These are phyloP conservation scores for Guadua angustifolia DNA, from an alignment of 176 grass and related monocot genomes.

Conservation along the genomic window DNA sequence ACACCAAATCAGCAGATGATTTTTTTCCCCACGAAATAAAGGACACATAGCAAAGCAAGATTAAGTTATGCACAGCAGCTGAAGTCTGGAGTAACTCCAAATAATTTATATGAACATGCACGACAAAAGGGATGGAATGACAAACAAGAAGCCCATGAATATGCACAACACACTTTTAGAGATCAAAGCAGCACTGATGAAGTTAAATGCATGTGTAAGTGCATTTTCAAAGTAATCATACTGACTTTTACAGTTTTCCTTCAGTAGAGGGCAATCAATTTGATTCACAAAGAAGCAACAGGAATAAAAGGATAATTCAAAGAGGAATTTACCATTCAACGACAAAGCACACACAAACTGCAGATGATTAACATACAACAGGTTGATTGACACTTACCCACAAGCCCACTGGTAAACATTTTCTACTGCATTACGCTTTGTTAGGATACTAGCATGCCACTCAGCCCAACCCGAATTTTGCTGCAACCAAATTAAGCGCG, in stretches of 20 bases:
- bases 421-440: conserved; percentile 77
- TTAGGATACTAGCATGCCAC: conserved; percentile 71
- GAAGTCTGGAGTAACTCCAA: conserved; percentile 13
- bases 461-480: conserved; percentile 81
- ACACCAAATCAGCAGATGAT: conserved; percentile 27
- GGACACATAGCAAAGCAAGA: conserved; percentile 22
- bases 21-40: conserved; percentile 3
- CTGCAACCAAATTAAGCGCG: conserved; percentile 49
- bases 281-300: neutral
- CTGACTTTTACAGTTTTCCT: conserved; percentile 7
- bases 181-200: conserved; percentile 24
- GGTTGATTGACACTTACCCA: conserved; percentile 62
- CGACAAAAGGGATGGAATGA: conserved; percentile 2
- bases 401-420: conserved; percentile 97
- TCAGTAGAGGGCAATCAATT: neutral
- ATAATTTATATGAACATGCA: conserved; percentile 9
- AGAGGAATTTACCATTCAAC: neutral
- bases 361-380: neutral
- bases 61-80: conserved; percentile 7
- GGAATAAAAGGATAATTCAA: conserved; percentile 32
- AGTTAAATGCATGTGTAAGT: neutral
- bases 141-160: neutral
- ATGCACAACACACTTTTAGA: neutral
- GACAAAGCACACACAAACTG: neutral
- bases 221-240: conserved; percentile 12